Base-by-base conservation (phyloP, 129 eudicot species). In the Silybum marianum region DNA sequence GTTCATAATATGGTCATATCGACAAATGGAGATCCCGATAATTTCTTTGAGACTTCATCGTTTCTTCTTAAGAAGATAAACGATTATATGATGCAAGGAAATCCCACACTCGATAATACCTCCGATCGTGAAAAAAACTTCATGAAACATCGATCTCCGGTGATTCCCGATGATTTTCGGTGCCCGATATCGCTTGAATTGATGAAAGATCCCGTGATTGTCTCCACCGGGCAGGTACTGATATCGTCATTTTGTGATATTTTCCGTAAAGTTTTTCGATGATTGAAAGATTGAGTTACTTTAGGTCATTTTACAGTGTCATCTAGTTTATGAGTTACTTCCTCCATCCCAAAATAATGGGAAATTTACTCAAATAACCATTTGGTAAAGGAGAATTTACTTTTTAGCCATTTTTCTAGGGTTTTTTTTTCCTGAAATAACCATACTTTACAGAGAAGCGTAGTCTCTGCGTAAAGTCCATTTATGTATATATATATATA, bases 131-230 rank as follows among this genome's bases (percentile, higher is more conserved):
- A 89, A 69, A 91, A 87, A 86, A 79, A 83, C 72, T 79, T 92
- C 67, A 86, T 85, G 22, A 91, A 86, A 93, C 98, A 93, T 76
- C 84, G 97, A 80, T 95, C 98, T 69, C 99, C 99, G 14, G 94
- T 95, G 18, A 92, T 95, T 34, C 99, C 99, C 1, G 99, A 93
- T 63, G 99, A 95, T 84, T 95, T 95, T 65, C 94, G 98, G 67
- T 95, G 99, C 78, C 99, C 99, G 18, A 91, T 95, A 83, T 92
- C 99, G 7, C 97, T 95, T 38, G 99, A 95, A 88, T 84, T 95
- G 85, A 95, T 95, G 99, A 92, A 88, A 88, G 99, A 95, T 88
- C 99, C 99, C 36, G 99, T 95, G 62, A 95, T 95, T 78, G 99
- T 95, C 74, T 95, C 99, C 1, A 93, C 99, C 1, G 99, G 99